Evolutionary conservation across 2,329 filamentous ascomycete species (phyloP).

Genomic region (Ophiostoma fasciatum): DNA sequence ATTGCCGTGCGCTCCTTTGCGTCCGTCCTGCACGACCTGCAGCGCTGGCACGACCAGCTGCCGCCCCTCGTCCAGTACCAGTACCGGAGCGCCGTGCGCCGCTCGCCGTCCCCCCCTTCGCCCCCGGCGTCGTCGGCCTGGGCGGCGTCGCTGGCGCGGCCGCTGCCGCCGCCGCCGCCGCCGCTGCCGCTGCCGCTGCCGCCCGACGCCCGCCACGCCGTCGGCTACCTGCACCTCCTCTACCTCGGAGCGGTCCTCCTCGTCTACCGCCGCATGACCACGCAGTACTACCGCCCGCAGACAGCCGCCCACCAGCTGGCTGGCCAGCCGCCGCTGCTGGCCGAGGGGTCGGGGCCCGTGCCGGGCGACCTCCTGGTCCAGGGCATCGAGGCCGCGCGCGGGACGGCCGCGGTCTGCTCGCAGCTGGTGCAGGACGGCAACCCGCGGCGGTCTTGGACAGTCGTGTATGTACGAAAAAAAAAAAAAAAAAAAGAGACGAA

Average conservation of each 20-base stretch:
- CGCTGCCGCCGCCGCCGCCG: constrained; percentile 7
- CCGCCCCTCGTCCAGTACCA: constrained; percentile 11
- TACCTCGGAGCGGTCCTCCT: constrained; percentile 19
- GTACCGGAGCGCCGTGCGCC: too few species aligned
- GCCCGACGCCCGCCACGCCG: constrained; percentile 11
- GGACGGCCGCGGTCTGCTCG: constrained; percentile 14
- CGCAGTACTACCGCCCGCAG: constrained; percentile 14
- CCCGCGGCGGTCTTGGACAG: constrained; percentile 16
- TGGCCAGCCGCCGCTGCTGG: background rate
- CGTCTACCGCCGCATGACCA: constrained; percentile 18
- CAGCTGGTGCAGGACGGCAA: constrained; percentile 12
- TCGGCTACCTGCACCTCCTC: constrained; percentile 19
- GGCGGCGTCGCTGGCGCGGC: background rate
- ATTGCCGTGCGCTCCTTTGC: constrained; percentile 15
- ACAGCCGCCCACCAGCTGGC: background rate
- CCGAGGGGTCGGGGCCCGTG: constrained; percentile 1
- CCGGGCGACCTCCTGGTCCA: constrained; percentile 7
- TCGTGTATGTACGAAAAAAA: constrained; percentile 18
- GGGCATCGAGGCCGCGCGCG: constrained; percentile 15
- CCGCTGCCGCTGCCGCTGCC: too few species aligned
- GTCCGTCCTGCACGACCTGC: constrained; percentile 16
- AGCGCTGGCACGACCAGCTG: constrained; percentile 17
- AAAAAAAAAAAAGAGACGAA: too few species aligned
- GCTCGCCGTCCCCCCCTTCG: too few species aligned
- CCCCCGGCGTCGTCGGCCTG: too few species aligned